Evolutionary conservation across 129 eudicot genomes (phyloP).

Genomic region (Artemisia tridentata): DNA sequence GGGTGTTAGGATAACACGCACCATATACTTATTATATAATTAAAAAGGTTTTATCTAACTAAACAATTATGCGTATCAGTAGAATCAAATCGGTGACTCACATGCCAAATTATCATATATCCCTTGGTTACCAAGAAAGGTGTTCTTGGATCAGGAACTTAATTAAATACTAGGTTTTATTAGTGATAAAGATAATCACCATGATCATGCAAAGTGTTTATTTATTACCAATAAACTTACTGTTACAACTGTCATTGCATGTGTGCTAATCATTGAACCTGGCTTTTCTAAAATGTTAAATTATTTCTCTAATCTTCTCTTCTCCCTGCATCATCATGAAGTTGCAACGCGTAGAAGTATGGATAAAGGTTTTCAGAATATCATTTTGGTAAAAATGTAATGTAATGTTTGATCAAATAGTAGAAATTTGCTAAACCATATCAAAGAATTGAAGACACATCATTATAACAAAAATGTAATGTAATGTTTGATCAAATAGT

Average conservation of each 20-base stretch:
- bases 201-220: constrained; percentile 23
- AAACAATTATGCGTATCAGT: neutral
- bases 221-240: constrained; percentile 14
- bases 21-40: neutral
- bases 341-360: neutral
- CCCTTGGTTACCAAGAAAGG: constrained; percentile 18
- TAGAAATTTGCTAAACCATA: no score
- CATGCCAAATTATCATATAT: constrained; percentile 10
- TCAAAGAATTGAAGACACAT: no score
- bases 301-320: neutral
- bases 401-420: no score
- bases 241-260: constrained; percentile 31
- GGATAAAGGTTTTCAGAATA: no score
- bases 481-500: no score
- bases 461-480: no score
- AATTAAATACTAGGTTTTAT: constrained; percentile 19
- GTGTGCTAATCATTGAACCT: constrained; percentile 28
- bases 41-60: neutral
- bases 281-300: constrained; percentile 7
- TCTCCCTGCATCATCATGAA: neutral
- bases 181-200: constrained; percentile 5
- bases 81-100: neutral
- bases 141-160: constrained; percentile 24
- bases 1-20: no score
- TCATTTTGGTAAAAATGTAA: no score